Base-by-base conservation (phyloP, 345 rosid species). In the Brassica cretica region DNA sequence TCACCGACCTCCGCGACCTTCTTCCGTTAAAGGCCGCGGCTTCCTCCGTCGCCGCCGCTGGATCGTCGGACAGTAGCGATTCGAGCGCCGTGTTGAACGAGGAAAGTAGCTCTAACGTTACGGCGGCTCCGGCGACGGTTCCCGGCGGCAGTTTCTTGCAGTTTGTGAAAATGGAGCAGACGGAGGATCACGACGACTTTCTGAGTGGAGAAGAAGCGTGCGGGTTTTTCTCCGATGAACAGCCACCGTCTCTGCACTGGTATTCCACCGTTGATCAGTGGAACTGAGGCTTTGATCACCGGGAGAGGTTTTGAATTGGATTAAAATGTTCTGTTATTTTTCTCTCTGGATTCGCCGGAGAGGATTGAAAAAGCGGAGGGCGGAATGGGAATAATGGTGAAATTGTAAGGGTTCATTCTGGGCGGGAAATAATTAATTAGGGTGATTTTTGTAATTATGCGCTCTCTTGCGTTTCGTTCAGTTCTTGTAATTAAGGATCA, bases 191-290 rank as follows among this genome's bases (percentile, higher is more conserved):
- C 35, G 84, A 84, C 33, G 87, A 90, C 25, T 90, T 95, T 88
- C 83, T 91, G 59, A 84, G 83, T 32, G 88, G 90, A 8, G 98
- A 93, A 10, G 98, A 91, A 78, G 83, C 95, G 6, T 91, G 93
- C 64, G 89, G 86, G 12, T 88, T 89, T 82, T 95, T 91, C 82
- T 91, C 94, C 1, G 96, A 93, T 62, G 97, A 95, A 64, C 99
- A 93, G 46, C 83, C 96, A 6, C 99, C 98, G n/a, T 79, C 88
- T 32, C 91, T 95, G 29, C 92, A 82, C 9, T 94, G 98, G 97
- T 90, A 87, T 78, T 87, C 82, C 35, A 68, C 70, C 25, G 78
- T 73, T 35, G 74, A 73, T 84, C 73, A 73, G 79, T 71, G 82
- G 82, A 64, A 10, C 32, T 74, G 68, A 74, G 51, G 44, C 35